These are phyloP conservation scores for Neurospora sp. DNA, from an alignment of 495 filamentous ascomycete species.

Conservation along the genomic window DNA sequence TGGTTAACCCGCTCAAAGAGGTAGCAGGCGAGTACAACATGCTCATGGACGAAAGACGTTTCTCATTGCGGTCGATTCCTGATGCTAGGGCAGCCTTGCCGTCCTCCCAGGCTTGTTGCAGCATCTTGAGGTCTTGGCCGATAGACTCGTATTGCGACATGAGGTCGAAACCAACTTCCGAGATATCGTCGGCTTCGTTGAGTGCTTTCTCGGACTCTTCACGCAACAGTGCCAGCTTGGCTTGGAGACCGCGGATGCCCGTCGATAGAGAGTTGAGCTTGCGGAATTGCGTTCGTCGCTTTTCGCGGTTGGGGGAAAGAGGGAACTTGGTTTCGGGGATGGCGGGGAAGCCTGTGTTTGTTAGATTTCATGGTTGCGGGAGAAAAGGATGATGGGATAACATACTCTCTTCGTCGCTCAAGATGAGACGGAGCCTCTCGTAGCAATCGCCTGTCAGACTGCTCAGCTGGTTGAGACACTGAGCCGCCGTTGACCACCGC, in stretches of 20 bases:
- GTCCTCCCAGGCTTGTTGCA: slow-evolving; percentile 86
- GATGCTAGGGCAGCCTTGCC: slow-evolving; percentile 66
- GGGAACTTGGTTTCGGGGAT: slow-evolving; percentile 53
- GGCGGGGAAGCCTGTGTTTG: slow-evolving; percentile 25
- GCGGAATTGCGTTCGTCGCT: slow-evolving; percentile 71
- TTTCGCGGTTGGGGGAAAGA: slow-evolving; percentile 64
- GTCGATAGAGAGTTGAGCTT: slow-evolving; percentile 80
- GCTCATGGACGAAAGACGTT: slow-evolving; percentile 58
- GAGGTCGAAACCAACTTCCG: slow-evolving; percentile 62
- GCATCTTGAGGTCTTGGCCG: slow-evolving; percentile 68
- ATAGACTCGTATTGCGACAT: slow-evolving; percentile 91
- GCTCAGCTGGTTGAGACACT: slow-evolving; percentile 59
- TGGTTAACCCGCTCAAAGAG: slow-evolving; percentile 75
- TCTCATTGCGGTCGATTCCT: slow-evolving; percentile 63
- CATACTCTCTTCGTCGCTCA: slow-evolving; percentile 81
- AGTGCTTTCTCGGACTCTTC: slow-evolving; percentile 77
- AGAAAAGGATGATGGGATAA: slow-evolving; percentile 1
- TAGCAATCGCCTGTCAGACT: slow-evolving; percentile 45
- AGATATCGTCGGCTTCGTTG: slow-evolving; percentile 61
- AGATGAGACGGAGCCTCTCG: slow-evolving; percentile 48
- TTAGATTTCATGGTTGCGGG: not conserved
- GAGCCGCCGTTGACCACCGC: slow-evolving; percentile 68
- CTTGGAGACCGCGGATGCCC: slow-evolving; percentile 84
- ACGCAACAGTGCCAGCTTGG: slow-evolving; percentile 84
- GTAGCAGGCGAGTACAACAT: slow-evolving; percentile 63